Conservation (phyloP, 495 filamentous ascomycete genomes). For the Terfezia boudieri region DNA sequence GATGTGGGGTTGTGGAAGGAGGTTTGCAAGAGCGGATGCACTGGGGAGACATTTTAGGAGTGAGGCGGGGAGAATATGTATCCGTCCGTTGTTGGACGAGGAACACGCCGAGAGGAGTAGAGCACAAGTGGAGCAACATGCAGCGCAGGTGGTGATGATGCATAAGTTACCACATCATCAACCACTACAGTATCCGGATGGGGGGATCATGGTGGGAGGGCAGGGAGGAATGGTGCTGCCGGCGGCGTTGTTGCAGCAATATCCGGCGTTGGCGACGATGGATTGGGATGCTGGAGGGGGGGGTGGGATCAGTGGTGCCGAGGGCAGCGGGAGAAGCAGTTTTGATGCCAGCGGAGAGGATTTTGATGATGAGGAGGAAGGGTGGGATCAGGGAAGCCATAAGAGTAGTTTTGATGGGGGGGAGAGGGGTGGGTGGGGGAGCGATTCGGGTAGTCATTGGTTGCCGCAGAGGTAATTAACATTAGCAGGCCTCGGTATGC, state of each 20-base stretch:
- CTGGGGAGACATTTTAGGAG: slow-evolving; percentile 91
- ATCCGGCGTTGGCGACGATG: slow-evolving; percentile 66
- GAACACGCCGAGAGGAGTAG: slow-evolving; percentile 46
- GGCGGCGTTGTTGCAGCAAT: slow-evolving; percentile 70
- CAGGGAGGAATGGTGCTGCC: slow-evolving; percentile 48
- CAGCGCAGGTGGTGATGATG: slow-evolving; percentile 42
- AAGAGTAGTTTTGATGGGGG: slow-evolving; percentile 25
- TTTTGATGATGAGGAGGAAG: slow-evolving; percentile 54
- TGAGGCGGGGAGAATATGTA: slow-evolving; percentile 86
- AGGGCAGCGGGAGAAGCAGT: slow-evolving; percentile 25
- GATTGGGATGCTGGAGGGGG: slow-evolving; percentile 35
- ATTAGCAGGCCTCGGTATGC: no score
- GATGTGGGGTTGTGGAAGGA: slow-evolving; percentile 78
- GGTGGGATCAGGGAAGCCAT: neutral
- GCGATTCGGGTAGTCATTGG: slow-evolving; percentile 4
- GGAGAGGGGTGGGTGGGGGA: slow-evolving; percentile 6
- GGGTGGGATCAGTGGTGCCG: slow-evolving; percentile 22
- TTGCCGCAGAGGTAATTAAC: no score
- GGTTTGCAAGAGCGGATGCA: slow-evolving; percentile 89
- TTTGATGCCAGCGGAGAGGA: slow-evolving; percentile 64
- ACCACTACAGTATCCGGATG: slow-evolving; percentile 21
- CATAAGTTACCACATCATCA: slow-evolving; percentile 27
- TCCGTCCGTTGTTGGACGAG: slow-evolving; percentile 82
- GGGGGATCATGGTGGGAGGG: slow-evolving; percentile 29
- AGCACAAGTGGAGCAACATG: slow-evolving; percentile 24